Base-by-base conservation (phyloP, 345 rosid species). In the Citrus cavaleriei region DNA sequence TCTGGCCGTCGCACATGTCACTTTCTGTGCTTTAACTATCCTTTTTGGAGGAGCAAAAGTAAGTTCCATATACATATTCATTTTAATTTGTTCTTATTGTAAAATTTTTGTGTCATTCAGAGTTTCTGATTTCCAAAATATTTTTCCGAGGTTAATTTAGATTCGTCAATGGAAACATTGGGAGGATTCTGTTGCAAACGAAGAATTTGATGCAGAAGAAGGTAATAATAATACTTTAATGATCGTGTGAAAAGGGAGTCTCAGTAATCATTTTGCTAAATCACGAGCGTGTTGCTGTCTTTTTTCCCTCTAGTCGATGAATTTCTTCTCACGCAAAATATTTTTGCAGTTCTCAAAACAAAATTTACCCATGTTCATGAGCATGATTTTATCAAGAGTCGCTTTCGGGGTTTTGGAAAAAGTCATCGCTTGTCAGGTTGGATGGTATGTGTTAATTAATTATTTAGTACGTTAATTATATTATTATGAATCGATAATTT, bases 11-110 rank as follows among this genome's bases (percentile, higher is more conserved):
- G 84, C 86, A 0, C 98, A 95, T n/a, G 93, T 95, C 46, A 74
- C 84, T 28, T 86, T 93, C 86, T 91, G 94, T 57, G 95, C 88
- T 76, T 84, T 95, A 61, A 95, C 97, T 59, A 91, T 95, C 77
- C 78, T 95, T 60, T 88, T 90, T 10, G 98, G 98, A 59, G 90
- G 91, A 78, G 86, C 88, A 46, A 89, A 93, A 92, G 98, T 90
- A 81, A 79, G 14, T 38, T 30, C n/a, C 19, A 4, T 19, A 5
- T 21, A 14, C 10, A 12, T 34, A 35, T 69, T 24, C 24, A 10
- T 42, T 42, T 10, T 42, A 46, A 46, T 49, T 30, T 22, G 12
- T 35, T 9, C 35, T 49, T 4, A 18, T 65, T 21, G 37, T 62
- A n/a, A 37, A 13, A 4, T 27, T 34, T 7, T 10, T 40, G 40